Conservation (phyloP, 768 basidiomycete genomes). For the Hydnomerulius pinastri region DNA sequence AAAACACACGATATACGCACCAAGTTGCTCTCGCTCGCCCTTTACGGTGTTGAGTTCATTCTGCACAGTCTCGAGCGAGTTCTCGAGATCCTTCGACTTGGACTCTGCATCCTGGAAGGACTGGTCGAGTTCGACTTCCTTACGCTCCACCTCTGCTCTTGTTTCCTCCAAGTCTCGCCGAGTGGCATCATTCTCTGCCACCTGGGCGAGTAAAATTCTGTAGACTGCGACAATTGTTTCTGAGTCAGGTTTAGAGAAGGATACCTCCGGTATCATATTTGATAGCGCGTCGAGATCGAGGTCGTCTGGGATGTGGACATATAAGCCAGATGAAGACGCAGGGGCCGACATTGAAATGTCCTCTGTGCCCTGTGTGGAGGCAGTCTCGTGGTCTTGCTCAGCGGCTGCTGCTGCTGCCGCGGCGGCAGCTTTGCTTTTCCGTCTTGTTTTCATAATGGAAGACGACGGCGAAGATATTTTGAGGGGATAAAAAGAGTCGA, state of each 20-base stretch:
- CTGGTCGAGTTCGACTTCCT: slow-evolving; percentile 85
- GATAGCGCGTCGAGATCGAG: slow-evolving; percentile 63
- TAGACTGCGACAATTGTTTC: slow-evolving; percentile 67
- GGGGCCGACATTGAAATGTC: slow-evolving; percentile 29
- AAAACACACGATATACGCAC: slow-evolving; percentile 41
- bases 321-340: slow-evolving; percentile 27
- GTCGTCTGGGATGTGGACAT: slow-evolving; percentile 62
- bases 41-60: slow-evolving; percentile 58
- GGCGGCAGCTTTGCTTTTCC: slow-evolving; percentile 58
- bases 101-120: slow-evolving; percentile 78
- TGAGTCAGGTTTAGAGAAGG: slow-evolving; percentile 55
- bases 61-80: slow-evolving; percentile 49
- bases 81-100: slow-evolving; percentile 56
- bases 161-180: slow-evolving; percentile 70
- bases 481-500: slow-evolving; percentile 27
- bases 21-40: slow-evolving; percentile 65
- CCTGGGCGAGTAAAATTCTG: slow-evolving; percentile 58
- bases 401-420: slow-evolving; percentile 31
- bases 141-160: slow-evolving; percentile 65
- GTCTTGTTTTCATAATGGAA: slow-evolving; percentile 53
- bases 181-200: slow-evolving; percentile 52
- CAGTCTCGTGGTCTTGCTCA: slow-evolving; percentile 35
- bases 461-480: slow-evolving; percentile 15
- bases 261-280: slow-evolving; percentile 60
- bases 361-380: slow-evolving; percentile 37